Evolutionary conservation across 139 green algal species (phyloP), one percentile per base, ranked within the genome.

Genomic region (Microglena sp.): DNA sequence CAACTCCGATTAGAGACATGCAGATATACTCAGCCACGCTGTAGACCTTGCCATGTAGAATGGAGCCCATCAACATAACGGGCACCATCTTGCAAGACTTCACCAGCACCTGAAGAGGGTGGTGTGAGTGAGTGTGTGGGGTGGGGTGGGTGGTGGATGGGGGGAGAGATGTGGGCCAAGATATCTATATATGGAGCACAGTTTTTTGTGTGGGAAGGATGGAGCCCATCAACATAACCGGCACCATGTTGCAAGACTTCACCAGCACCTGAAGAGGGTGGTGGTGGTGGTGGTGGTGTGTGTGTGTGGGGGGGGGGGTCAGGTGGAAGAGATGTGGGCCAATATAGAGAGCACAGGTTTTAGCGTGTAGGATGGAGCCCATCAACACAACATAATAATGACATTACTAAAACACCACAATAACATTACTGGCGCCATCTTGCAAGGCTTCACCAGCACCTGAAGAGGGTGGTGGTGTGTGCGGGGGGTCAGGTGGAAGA

Each of bases 31-130:
- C 91, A 0, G 90, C 34, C 0, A 65, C 11, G 6, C 60, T 80
- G 80, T 98, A 99, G 5, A 66, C 70, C 67, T 86, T 88, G 45
- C 84, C 76, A 40, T 89, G 83, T 29, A 98, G 70, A 4, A 99
- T 15, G 1, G 83, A 86, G 6, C 92, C 94, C 70, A 93, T 86
- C 0, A 97, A 24, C 93, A 98, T 98, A 24, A 97, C 90, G 0
- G 91, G 91, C 1, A 98, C 89, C 89, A 96, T 92, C 77, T 98
- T 98, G 72, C 85, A 95, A 18, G 87, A 96, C 81, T 98, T 98
- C 45, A 85, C 88, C n/a, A 97, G 79, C 57, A n/a, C n/a, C n/a
- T n/a, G n/a, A n/a, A n/a, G n/a, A n/a, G n/a, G n/a, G n/a, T n/a
- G n/a, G n/a, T n/a, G n/a, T n/a, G n/a, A n/a, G n/a, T n/a, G n/a